phyloP scores from a whole-genome alignment of 805 yeast species.

The Candida stauntonica region DNA sequence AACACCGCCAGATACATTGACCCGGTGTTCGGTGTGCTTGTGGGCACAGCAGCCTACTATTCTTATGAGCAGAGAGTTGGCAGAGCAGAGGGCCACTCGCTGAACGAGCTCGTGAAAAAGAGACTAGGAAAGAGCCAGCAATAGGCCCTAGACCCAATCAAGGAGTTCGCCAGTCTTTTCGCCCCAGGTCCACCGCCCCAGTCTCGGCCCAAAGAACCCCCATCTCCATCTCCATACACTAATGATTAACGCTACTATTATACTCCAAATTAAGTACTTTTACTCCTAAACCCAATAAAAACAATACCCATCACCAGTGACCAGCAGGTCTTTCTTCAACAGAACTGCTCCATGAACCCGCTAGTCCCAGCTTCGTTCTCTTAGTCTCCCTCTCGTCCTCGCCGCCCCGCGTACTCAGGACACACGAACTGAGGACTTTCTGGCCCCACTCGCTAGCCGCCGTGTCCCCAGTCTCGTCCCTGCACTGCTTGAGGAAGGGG shows the following conservation, averaged over 20 bases:
- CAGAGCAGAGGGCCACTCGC: conserved; percentile 54
- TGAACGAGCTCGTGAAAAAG: conserved; percentile 47
- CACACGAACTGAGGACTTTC: conserved; percentile 56
- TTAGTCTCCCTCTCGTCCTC: conserved; percentile 16
- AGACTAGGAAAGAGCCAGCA: conserved; percentile 17
- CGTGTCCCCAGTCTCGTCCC: conserved; percentile 92
- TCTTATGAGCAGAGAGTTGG: conserved; percentile 56
- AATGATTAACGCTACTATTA: too few species aligned
- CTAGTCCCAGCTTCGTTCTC: conserved; percentile 29
- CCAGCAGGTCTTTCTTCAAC: conserved; percentile 29
- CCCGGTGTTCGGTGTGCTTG: conserved; percentile 57
- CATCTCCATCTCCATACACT: too few species aligned
- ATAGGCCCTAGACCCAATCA: background rate
- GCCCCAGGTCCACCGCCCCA: too few species aligned
- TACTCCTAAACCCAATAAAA: background rate
- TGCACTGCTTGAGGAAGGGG: conserved; percentile 90
- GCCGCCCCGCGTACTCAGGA: conserved; percentile 25
- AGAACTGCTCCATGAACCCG: conserved; percentile 28
- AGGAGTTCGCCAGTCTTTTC: too few species aligned
- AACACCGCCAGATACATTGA: conserved; percentile 43
- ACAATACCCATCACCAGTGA: conserved; percentile 27
- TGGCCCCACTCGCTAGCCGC: conserved; percentile 94
- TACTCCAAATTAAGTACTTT: background rate
- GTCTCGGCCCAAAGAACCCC: too few species aligned
- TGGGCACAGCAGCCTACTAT: conserved; percentile 63